Evolutionary conservation across 2,329 filamentous ascomycete species (phyloP).

Genomic region (Xenoacremonium recifei): DNA sequence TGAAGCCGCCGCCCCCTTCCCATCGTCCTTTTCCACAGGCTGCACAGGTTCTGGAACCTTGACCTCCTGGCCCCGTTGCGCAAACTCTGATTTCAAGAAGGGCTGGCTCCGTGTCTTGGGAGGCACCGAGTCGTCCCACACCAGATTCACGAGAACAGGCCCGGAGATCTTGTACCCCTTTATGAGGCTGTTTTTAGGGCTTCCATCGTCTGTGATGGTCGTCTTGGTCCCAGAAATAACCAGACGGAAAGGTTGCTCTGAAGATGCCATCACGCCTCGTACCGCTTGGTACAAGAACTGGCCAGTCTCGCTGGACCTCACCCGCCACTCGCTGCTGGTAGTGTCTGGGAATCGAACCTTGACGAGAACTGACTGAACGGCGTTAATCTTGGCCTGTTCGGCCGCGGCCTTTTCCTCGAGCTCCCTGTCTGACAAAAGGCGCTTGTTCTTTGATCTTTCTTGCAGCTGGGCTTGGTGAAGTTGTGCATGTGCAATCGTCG

Average conservation of each 20-base stretch:
- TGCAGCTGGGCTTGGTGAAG: conserved; percentile 69
- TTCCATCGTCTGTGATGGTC: conserved; percentile 45
- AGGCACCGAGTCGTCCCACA: conserved; percentile 68
- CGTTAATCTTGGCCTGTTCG: conserved; percentile 63
- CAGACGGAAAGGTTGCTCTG: conserved; percentile 68
- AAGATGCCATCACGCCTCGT: conserved; percentile 64
- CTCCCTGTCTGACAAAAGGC: conserved; percentile 80
- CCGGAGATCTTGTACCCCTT: conserved; percentile 68
- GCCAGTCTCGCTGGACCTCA: conserved; percentile 67
- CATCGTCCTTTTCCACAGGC: conserved; percentile 37
- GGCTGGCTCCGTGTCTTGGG: conserved; percentile 51
- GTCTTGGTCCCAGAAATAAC: conserved; percentile 58
- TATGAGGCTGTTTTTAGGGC: conserved; percentile 60
- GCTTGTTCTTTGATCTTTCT: conserved; percentile 64
- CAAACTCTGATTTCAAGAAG: conserved; percentile 58
- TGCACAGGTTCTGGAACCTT: conserved; percentile 58
- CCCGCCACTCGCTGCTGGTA: conserved; percentile 70
- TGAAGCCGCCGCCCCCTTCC: conserved; percentile 1
- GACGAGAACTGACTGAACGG: conserved; percentile 67
- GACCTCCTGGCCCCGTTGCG: conserved; percentile 63
- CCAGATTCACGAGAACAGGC: conserved; percentile 71
- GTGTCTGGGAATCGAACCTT: conserved; percentile 89
- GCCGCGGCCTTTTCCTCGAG: conserved; percentile 67
- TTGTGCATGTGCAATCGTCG: conserved; percentile 72
- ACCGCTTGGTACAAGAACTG: conserved; percentile 74